phyloP scores from a whole-genome alignment of 129 eudicot genomes.

The Scalesia atractyloides region DNA sequence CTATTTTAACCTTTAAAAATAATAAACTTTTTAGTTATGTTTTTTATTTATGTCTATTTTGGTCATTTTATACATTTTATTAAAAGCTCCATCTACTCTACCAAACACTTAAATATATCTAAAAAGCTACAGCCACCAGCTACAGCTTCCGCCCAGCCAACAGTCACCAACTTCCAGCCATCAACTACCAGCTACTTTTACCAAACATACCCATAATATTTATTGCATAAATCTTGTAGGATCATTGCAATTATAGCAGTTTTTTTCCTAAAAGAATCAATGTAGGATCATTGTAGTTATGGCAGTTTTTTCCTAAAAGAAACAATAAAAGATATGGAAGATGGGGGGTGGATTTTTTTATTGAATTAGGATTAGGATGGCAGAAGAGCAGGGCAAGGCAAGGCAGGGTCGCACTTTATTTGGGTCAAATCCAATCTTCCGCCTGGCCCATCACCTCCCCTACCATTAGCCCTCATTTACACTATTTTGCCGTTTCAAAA shows the following conservation, averaged over 20 bases:
- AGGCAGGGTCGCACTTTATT: constrained; percentile 25
- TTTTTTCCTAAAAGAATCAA: constrained; percentile 3
- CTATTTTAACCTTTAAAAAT: too few relatives aligned
- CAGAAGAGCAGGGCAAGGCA: not conserved
- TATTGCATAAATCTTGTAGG: not conserved
- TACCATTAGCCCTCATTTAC: constrained; percentile 9
- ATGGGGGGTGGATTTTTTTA: constrained; percentile 34
- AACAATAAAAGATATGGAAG: constrained; percentile 30
- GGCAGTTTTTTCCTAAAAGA: not conserved
- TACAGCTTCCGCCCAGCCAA: too few relatives aligned
- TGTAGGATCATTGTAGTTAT: constrained; percentile 15
- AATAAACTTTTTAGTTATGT: too few relatives aligned
- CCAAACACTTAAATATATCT: too few relatives aligned
- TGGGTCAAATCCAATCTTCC: constrained; percentile 36
- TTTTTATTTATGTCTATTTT: too few relatives aligned
- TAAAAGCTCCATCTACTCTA: too few relatives aligned
- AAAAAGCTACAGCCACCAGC: too few relatives aligned
- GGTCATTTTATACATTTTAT: too few relatives aligned
- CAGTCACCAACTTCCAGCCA: too few relatives aligned
- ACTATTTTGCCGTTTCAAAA: not conserved
- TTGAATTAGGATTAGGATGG: constrained; percentile 28
- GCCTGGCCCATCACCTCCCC: constrained; percentile 1
- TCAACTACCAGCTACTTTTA: too few relatives aligned
- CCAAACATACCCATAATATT: too few relatives aligned
- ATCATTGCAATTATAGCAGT: constrained; percentile 9